Evolutionary conservation across 768 basidiomycete species (phyloP).

Genomic region (Pseudohyphozyma bogoriensis): DNA sequence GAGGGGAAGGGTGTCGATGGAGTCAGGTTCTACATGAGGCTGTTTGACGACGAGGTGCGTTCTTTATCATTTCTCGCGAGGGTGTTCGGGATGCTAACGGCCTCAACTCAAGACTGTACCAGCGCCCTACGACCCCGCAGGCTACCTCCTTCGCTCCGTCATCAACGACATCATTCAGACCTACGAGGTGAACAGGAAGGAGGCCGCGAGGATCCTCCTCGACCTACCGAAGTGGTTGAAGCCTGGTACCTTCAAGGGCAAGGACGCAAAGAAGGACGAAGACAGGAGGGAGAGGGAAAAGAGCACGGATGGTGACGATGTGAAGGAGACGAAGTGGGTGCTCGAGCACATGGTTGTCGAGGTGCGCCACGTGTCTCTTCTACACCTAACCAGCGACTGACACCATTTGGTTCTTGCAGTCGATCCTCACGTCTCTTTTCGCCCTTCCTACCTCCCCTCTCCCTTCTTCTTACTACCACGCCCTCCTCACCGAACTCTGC

Average conservation of each 20-base stretch:
- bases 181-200: slow-evolving; percentile 92
- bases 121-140: slow-evolving; percentile 14
- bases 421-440: slow-evolving; percentile 62
- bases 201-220: slow-evolving; percentile 75
- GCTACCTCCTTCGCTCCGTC: slow-evolving; percentile 53
- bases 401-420: slow-evolving; percentile 41
- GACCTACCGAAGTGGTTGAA: slow-evolving; percentile 77
- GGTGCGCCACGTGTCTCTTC: slow-evolving; percentile 41
- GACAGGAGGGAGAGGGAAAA: slow-evolving; percentile 18
- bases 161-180: slow-evolving; percentile 71
- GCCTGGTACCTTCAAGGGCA: slow-evolving; percentile 64
- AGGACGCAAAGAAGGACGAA: slow-evolving; percentile 4
- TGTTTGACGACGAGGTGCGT: slow-evolving; percentile 62
- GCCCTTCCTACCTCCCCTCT: slow-evolving; percentile 65
- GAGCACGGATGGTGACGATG: slow-evolving; percentile 44
- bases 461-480: slow-evolving; percentile 73
- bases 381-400: background rate
- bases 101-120: slow-evolving; percentile 10
- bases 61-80: slow-evolving; percentile 65
- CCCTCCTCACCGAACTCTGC: slow-evolving; percentile 84
- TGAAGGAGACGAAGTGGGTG: slow-evolving; percentile 58
- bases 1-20: slow-evolving; percentile 42
- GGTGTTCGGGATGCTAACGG: slow-evolving; percentile 27
- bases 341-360: slow-evolving; percentile 81
- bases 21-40: slow-evolving; percentile 37